Evolutionary conservation across 1,139 yeast genomes (phyloP).

Genomic region (Diutina catenulata): DNA sequence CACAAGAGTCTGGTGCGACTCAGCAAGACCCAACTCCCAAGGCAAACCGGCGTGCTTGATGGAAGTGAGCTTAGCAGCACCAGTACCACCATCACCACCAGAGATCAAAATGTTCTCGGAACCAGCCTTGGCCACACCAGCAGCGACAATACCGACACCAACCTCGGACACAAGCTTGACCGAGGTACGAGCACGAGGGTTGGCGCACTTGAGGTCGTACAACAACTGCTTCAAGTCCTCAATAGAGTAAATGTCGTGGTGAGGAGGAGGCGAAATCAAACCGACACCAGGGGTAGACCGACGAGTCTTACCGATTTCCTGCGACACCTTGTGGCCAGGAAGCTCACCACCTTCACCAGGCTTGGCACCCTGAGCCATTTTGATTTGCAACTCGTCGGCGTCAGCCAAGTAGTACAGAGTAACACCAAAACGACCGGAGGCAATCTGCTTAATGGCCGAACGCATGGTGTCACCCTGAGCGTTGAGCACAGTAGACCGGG

Average conservation of each 20-base stretch:
- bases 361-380: constrained; percentile 99
- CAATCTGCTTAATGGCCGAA: constrained; percentile 94
- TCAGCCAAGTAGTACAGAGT: constrained; percentile 90
- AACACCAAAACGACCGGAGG: constrained; percentile 97
- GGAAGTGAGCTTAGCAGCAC: constrained; percentile 97
- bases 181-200: constrained; percentile 94
- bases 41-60: constrained; percentile 96
- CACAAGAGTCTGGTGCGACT: constrained; percentile 94
- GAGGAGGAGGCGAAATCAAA: constrained; percentile 95
- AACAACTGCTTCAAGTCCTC: constrained; percentile 96
- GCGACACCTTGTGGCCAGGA: constrained; percentile 89
- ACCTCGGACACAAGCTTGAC: constrained; percentile 95
- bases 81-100: constrained; percentile 99
- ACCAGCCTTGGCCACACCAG: constrained; percentile 98
- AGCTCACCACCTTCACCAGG: constrained; percentile 99
- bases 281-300: constrained; percentile 97
- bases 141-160: constrained; percentile 97
- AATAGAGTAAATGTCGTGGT: constrained; percentile 95
- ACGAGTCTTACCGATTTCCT: constrained; percentile 84
- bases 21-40: constrained; percentile 98
- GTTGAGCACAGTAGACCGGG: constrained; percentile 57
- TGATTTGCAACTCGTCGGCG: constrained; percentile 95
- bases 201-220: constrained; percentile 91
- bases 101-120: constrained; percentile 93
- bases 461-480: constrained; percentile 96